Evolutionary conservation across 345 rosid genomes (phyloP).

Genomic region (Boechera retrofracta): DNA sequence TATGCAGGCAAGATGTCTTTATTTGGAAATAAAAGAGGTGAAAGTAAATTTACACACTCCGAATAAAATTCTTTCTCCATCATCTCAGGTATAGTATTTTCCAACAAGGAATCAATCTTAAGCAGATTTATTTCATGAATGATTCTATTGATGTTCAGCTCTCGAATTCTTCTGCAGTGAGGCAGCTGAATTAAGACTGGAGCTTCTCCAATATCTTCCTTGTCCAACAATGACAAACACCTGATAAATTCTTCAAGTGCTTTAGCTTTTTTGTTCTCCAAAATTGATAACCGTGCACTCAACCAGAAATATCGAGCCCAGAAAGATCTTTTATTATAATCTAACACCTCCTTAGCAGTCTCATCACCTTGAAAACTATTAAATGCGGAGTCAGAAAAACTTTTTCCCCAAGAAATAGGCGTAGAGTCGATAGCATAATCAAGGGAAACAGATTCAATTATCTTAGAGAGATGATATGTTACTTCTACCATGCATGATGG

Average conservation of each 20-base stretch:
- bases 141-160: conserved; percentile 64
- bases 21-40: conserved; percentile 74
- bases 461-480: conserved; percentile 87
- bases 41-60: conserved; percentile 72
- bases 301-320: conserved; percentile 94
- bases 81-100: conserved; percentile 70
- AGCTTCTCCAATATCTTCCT: conserved; percentile 52
- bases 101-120: conserved; percentile 74
- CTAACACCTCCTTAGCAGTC: conserved; percentile 42
- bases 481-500: conserved; percentile 69
- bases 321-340: conserved; percentile 58
- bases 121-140: conserved; percentile 78
- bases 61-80: conserved; percentile 71
- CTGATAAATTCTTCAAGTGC: conserved; percentile 70
- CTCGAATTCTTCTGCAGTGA: conserved; percentile 67
- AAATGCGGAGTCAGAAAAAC: conserved; percentile 40
- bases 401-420: conserved; percentile 45
- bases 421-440: conserved; percentile 55
- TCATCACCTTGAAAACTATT: conserved; percentile 50
- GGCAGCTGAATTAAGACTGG: conserved; percentile 55
- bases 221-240: conserved; percentile 67
- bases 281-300: conserved; percentile 80
- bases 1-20: conserved; percentile 51
- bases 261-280: conserved; percentile 78
- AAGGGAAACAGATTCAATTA: conserved; percentile 85